Evolutionary conservation across 371 early-diverging fungal genomes (phyloP).

Genomic region (Funneliformis caledonium): DNA sequence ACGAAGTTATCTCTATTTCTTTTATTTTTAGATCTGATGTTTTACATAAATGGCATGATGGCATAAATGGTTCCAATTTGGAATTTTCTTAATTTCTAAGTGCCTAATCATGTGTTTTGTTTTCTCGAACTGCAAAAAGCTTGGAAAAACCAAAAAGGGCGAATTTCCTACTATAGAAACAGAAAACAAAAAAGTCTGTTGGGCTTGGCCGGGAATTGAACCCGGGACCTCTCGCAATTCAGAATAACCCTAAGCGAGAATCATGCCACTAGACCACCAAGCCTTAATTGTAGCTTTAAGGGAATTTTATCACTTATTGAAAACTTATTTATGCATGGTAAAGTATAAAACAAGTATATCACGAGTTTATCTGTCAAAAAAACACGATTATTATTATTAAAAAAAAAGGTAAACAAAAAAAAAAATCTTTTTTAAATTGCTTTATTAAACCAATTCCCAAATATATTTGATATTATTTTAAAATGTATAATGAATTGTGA

Average conservation of each 20-base stretch:
- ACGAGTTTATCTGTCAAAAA: not conserved
- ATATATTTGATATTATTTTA: not conserved
- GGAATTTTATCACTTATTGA: too few relatives aligned
- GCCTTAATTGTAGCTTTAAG: not conserved
- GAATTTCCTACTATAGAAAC: not conserved
- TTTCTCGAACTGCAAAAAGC: too few relatives aligned
- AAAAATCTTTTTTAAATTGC: too few relatives aligned
- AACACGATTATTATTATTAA: too few relatives aligned
- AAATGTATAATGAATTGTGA: too few relatives aligned
- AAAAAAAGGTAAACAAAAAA: too few relatives aligned
- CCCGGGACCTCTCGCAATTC: constrained; percentile 31
- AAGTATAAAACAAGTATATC: not conserved
- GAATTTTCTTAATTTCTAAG: too few relatives aligned
- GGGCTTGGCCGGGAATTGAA: constrained; percentile 33
- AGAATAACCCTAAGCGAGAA: constrained; percentile 22
- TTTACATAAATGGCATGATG: too few relatives aligned
- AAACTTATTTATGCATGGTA: not conserved
- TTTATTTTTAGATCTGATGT: too few relatives aligned
- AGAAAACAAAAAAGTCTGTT: not conserved
- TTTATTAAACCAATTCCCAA: not conserved
- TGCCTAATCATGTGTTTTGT: too few relatives aligned
- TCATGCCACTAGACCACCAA: constrained; percentile 33
- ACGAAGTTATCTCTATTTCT: not conserved
- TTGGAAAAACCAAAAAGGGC: not conserved
- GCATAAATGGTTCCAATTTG: too few relatives aligned